phyloP scores from a whole-genome alignment of 2,329 filamentous ascomycete genomes.

The Talaromyces islandicus region DNA sequence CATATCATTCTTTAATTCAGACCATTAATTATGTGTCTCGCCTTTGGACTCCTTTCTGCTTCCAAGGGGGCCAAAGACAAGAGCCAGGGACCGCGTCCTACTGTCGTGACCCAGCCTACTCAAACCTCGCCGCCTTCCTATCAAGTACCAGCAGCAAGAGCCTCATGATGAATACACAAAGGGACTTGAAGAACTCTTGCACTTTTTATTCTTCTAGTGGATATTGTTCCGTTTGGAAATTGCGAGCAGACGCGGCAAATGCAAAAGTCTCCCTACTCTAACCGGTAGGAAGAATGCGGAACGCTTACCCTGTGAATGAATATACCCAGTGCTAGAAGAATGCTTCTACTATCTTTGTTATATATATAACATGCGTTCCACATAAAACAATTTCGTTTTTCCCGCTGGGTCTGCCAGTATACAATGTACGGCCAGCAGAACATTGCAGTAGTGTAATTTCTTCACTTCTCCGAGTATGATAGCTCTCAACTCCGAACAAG shows the following conservation, averaged over 20 bases:
- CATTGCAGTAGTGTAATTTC: no score
- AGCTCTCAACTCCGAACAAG: no score
- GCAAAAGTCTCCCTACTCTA: not conserved
- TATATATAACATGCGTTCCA: no score
- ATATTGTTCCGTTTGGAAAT: not conserved
- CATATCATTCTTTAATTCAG: not conserved
- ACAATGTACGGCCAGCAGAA: no score
- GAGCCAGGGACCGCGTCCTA: not conserved
- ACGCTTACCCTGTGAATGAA: not conserved
- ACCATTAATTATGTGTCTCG: not conserved
- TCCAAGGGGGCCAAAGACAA: not conserved
- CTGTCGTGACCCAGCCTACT: not conserved
- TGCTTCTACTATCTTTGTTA: no score
- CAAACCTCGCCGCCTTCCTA: not conserved
- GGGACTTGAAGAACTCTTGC: not conserved
- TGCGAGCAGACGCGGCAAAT: not conserved
- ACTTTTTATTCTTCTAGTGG: no score
- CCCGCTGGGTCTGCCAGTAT: no score
- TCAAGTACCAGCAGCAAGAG: not conserved
- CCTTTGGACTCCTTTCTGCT: not conserved
- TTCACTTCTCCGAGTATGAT: no score
- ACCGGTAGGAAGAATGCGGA: not conserved
- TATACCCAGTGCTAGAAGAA: no score
- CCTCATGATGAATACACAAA: not conserved
- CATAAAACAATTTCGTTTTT: no score